Percentiles rank a stretch among this genome's conserved stretches.
Conservation (phyloP, 2,329 filamentous ascomycete genomes). For the Calcarisporium arbuscula region DNA sequence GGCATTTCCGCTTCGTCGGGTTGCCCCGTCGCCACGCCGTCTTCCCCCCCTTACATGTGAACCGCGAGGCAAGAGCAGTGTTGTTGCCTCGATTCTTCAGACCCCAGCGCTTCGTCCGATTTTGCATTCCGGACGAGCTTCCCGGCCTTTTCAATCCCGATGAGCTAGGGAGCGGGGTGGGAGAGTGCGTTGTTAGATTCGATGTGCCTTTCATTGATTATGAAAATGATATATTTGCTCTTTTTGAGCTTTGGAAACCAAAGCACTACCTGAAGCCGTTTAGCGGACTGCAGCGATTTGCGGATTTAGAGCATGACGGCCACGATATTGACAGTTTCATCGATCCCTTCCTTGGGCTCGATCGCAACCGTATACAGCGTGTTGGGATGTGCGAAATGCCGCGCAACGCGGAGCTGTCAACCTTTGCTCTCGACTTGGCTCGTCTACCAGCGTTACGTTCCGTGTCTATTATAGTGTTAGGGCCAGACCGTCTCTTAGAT, state of each 20-base stretch:
- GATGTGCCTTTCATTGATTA: slow-evolving; percentile 10
- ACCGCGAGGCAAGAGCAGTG: slow-evolving; percentile 5
- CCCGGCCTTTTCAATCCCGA: not conserved
- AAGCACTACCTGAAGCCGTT: slow-evolving; percentile 1
- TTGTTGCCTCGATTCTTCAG: slow-evolving; percentile 5
- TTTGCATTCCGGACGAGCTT: not conserved
- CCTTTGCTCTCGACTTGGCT: no score
- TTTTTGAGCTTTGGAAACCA: slow-evolving; percentile 9
- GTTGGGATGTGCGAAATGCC: slow-evolving; percentile 6
- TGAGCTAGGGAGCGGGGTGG: not conserved
- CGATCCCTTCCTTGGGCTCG: slow-evolving; percentile 4
- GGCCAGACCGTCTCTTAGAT: no score
- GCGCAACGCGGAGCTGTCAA: no score
- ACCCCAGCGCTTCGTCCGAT: slow-evolving; percentile 1
- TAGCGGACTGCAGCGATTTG: not conserved
- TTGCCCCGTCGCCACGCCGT: slow-evolving; percentile 6
- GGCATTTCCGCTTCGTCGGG: slow-evolving; percentile 8
- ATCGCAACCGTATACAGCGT: slow-evolving; percentile 3
- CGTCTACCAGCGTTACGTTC: no score
- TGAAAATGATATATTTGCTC: slow-evolving; percentile 8
- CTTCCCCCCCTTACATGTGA: slow-evolving; percentile 8
- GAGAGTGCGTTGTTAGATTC: slow-evolving; percentile 1
- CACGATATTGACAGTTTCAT: not conserved
- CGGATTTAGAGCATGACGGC: not conserved
- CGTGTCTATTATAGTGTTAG: no score